Conservation (phyloP, 352 stramenopile genomes). For the Pythium diclinum region DNA sequence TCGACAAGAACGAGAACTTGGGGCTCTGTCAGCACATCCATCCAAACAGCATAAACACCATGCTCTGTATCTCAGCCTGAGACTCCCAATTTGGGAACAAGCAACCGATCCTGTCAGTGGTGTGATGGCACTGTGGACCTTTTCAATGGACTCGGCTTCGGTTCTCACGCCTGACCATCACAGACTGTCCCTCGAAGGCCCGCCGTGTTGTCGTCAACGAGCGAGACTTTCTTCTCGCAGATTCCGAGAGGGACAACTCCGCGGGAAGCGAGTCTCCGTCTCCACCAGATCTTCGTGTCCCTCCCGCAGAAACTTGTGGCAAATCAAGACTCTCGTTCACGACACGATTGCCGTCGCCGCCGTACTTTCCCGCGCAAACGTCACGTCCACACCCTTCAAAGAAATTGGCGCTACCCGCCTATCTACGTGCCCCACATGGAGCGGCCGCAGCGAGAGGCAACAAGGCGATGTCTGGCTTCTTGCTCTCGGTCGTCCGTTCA, state of each 20-base stretch:
- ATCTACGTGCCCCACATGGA: background rate
- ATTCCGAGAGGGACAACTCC: background rate
- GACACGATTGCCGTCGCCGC: background rate
- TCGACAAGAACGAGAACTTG: background rate
- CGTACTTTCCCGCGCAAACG: background rate
- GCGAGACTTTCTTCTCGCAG: background rate
- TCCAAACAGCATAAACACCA: too few relatives aligned
- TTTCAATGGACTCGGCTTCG: background rate
- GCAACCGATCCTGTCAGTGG: background rate
- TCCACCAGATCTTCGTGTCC: background rate
- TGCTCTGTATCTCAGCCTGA: background rate
- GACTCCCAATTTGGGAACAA: background rate
- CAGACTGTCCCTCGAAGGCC: background rate
- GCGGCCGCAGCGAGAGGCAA: background rate
- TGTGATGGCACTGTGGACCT: background rate
- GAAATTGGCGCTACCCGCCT: background rate
- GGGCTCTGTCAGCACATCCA: background rate
- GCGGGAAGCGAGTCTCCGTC: background rate
- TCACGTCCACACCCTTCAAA: constrained; percentile 7
- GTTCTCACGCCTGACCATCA: background rate
- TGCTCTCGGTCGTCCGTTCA: background rate
- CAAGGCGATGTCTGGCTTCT: background rate
- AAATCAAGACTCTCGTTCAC: background rate
- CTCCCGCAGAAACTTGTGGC: background rate
- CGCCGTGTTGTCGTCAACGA: background rate